These are phyloP conservation scores for Conticribra weissflogii DNA, from an alignment of 108 stramenopile species.

Conservation along the genomic window DNA sequence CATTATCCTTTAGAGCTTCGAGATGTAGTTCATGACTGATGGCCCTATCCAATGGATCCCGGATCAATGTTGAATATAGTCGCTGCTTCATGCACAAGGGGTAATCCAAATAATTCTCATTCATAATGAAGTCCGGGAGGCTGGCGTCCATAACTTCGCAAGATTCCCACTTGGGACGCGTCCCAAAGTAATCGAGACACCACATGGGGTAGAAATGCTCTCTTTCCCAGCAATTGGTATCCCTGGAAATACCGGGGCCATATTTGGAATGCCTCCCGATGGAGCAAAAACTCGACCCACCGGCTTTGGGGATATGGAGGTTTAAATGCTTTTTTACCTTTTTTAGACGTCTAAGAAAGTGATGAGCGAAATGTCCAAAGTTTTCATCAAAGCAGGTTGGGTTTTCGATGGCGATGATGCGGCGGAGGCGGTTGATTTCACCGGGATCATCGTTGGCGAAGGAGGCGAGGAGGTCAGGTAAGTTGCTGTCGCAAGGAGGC, in stretches of 20 bases:
- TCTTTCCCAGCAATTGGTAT: conserved; percentile 16
- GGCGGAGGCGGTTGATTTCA: conserved; percentile 10
- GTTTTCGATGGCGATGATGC: conserved; percentile 10
- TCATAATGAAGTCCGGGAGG: conserved; percentile 26
- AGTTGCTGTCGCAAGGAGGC: no score
- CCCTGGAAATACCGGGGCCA: background rate
- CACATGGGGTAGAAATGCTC: conserved; percentile 25
- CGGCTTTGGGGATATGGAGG: conserved; percentile 29
- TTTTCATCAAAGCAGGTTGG: conserved; percentile 9
- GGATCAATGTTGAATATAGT: conserved; percentile 15
- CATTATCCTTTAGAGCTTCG: background rate
- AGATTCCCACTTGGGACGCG: background rate
- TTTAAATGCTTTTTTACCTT: conserved; percentile 4
- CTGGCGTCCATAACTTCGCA: background rate
- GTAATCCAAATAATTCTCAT: conserved; percentile 34
- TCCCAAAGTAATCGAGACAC: background rate
- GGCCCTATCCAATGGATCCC: conserved; percentile 22
- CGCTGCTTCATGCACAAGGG: conserved; percentile 13
- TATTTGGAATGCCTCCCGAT: conserved; percentile 3
- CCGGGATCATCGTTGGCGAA: conserved; percentile 13
- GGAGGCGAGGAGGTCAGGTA: no score
- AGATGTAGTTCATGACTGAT: conserved; percentile 24
- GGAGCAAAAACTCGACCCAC: conserved; percentile 10
- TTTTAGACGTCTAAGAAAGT: background rate
- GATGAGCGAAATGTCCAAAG: conserved; percentile 1